Evolutionary conservation across 208 protist genomes (phyloP).

Genomic region (Spongospora subterranea): DNA sequence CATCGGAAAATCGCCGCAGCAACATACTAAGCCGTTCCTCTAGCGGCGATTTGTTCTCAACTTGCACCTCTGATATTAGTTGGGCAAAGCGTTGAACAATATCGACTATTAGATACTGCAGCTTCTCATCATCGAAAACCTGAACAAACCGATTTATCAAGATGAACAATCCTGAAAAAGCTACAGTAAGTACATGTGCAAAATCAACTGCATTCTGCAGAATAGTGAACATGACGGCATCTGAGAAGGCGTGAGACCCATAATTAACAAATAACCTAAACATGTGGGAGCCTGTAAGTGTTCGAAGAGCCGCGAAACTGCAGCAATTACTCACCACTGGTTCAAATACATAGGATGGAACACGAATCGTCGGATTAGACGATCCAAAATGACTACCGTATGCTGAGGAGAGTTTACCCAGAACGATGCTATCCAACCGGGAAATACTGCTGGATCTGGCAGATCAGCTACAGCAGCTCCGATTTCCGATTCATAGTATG

Average conservation of each 20-base stretch:
- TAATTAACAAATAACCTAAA: neutral
- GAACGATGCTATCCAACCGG: neutral
- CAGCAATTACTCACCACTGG: neutral
- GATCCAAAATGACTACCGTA: neutral
- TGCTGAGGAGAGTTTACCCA: constrained; percentile 5
- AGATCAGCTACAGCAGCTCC: neutral
- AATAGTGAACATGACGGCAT: neutral
- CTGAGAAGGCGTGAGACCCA: neutral
- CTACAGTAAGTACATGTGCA: neutral
- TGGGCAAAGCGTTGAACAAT: neutral
- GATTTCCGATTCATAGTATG: constrained; percentile 16
- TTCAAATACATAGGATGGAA: neutral
- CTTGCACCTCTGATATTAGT: too few relatives aligned
- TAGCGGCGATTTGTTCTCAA: too few relatives aligned
- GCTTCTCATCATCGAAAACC: neutral
- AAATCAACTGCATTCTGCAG: constrained; percentile 44
- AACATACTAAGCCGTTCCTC: too few relatives aligned
- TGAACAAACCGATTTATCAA: neutral
- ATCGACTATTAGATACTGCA: neutral
- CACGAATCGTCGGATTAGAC: neutral
- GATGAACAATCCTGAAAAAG: neutral
- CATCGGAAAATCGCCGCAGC: too few relatives aligned
- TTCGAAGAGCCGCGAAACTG: neutral
- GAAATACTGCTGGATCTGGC: neutral
- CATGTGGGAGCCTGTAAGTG: neutral